Base-by-base conservation (phyloP, 1,284 basidiomycete species). In the Trametes sp. region DNA sequence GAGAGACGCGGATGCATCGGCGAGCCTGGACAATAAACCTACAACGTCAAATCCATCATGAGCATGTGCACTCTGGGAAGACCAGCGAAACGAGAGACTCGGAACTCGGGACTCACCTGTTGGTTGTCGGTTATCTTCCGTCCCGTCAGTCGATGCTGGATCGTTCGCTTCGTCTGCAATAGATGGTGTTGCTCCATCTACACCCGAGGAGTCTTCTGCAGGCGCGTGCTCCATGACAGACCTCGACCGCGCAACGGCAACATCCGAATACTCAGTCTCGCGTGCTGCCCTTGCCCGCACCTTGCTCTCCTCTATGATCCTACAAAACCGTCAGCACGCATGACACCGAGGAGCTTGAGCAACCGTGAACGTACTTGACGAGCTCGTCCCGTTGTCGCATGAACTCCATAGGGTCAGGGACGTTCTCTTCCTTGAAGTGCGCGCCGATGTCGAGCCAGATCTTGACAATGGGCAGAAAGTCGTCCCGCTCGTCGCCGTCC, bases 361-460 rank as follows among this genome's bases (percentile, higher is more conserved):
- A 6, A 14, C 6, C 1, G 14, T 13, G 19, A 8, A 19, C 46
- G 4, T 29, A 62, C 61, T 16, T 26, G 0, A 26, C 29, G 26
- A 62, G 45, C 16, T 41, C 23, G 13, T 54, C 26, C 21, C 26
- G 21, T 26, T 62, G 48, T 42, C 36, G 9, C 19, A 44, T 9
- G 6, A 53, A 57, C 14, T 42, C 61, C 14, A 42, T 11, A 1
- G 61, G 61, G 28, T 26, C 36, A 5, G 61, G 55, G n/a, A 62
- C 44, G 4, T 41, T 35, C 19, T 57, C 61, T 2, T 29, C 36
- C 1, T 31, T 57, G 55, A 62, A 35, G 8, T 62, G 55, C 1
- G 36, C 28, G 0, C 38, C 61, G 28, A 62, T 19, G 36, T 62
- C 61, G 28, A 62, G 29, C 55, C 51, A 57, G 5, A 55, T 29